Base-by-base conservation (phyloP, 768 basidiomycete genomes). In the Russula foetens region DNA sequence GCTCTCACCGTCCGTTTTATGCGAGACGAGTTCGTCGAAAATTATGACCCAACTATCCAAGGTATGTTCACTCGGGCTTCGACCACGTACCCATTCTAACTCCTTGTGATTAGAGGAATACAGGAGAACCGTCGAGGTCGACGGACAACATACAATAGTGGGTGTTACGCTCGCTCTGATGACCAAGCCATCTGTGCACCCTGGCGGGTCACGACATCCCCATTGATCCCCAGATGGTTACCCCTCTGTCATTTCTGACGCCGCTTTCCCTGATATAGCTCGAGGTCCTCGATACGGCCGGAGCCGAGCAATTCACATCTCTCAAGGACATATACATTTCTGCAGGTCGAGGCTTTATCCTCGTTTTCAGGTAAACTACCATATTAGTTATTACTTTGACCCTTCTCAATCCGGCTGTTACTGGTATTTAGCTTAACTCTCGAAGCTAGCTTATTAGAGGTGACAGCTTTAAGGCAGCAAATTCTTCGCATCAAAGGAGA, bases 11-110 rank as follows among this genome's bases (percentile, higher is more conserved):
- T 90, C 67, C 82, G 88, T 60, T 91, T 86, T 70, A 82, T 90
- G 49, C 79, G 80, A 65, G 82, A 88, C 70, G 77, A 81, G 46
- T 91, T 90, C 71, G 75, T 88, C 31, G 85, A 88, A 67, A 80
- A 80, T 64, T 91, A 91, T 70, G 87, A 92, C 69, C 89, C 89
- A 28, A 90, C 90, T 14, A 90, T 92, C 67, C 88, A 91, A 81
- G 89, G 89, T 86, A 49, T 47, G 73, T 67, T 35, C 15, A 24
- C 44, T 39, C 26, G 7, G 43, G 6, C 29, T 15, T 14, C 26
- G 14, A 2, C 24, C 39, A 44, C n/a, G 51, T 50, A 44, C 33
- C 45, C 26, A 28, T 35, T 50, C 33, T 60, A 15, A 58, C 29
- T 24, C 38, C 31, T 56, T 29, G 49, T 23, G 52, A 6, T 8